Evolutionary conservation across 208 protist genomes (phyloP).

Genomic region (Trypanosomatidae sp.): DNA sequence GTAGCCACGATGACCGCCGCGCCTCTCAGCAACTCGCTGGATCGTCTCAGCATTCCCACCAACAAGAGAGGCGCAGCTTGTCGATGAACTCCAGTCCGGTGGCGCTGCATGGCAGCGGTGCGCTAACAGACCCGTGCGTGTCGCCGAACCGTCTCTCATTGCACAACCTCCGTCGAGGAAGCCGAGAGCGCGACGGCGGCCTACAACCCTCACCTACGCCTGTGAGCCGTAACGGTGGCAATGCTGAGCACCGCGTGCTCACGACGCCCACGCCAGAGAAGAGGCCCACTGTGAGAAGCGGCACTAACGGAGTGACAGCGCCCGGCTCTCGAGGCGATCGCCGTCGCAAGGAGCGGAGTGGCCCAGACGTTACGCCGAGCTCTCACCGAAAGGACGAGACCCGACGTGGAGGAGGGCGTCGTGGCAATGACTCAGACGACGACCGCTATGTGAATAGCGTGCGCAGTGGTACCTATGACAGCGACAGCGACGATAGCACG

Average conservation of each 20-base stretch:
- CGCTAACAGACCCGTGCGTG: slow-evolving; percentile 14
- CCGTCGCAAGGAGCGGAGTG: background rate
- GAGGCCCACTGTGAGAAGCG: background rate
- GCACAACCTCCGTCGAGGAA: background rate
- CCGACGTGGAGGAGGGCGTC: background rate
- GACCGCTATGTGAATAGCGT: background rate
- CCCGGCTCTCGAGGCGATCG: slow-evolving; percentile 1
- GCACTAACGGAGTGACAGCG: background rate
- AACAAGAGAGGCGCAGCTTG: slow-evolving; percentile 13
- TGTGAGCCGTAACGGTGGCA: slow-evolving; percentile 17
- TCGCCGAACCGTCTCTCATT: slow-evolving; percentile 12
- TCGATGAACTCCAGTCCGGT: slow-evolving; percentile 5
- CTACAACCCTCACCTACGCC: slow-evolving; percentile 6
- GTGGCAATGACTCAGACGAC: background rate
- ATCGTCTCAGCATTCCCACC: background rate
- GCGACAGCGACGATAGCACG: slow-evolving; percentile 7
- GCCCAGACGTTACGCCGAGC: background rate
- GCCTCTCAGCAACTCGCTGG: slow-evolving; percentile 2
- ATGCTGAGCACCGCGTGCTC: background rate
- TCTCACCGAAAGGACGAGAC: background rate
- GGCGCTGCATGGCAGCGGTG: slow-evolving; percentile 1
- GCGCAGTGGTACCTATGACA: background rate
- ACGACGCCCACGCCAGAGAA: slow-evolving; percentile 8
- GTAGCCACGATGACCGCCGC: background rate
- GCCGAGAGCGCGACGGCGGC: slow-evolving; percentile 1